These are phyloP conservation scores for Termitomyces sp. DNA, from an alignment of 768 basidiomycete species.

Conservation along the genomic window DNA sequence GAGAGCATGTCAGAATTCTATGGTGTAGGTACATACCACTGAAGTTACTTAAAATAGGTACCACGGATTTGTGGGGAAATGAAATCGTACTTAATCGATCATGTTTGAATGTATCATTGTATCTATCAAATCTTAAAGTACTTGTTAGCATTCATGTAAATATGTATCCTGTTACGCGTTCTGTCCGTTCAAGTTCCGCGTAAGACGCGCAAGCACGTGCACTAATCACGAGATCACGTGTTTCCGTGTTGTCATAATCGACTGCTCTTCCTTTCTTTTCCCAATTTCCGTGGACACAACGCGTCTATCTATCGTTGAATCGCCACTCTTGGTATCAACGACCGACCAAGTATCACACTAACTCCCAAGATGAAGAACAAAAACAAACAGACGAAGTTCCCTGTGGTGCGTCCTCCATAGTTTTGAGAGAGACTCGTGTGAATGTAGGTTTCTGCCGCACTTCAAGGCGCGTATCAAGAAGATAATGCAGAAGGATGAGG, in stretches of 20 bases:
- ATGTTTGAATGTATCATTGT: neutral
- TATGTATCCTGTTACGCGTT: too few relatives aligned
- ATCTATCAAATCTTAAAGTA: neutral
- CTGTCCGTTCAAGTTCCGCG: too few relatives aligned
- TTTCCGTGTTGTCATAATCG: neutral
- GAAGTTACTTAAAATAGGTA: neutral
- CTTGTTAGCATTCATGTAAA: neutral
- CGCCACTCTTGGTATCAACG: neutral
- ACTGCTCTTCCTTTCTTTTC: neutral
- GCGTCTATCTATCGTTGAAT: neutral
- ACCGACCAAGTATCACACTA: neutral
- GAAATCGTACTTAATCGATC: neutral
- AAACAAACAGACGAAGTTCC: conserved; percentile 89
- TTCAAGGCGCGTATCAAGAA: conserved; percentile 93
- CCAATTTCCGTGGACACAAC: neutral
- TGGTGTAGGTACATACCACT: neutral
- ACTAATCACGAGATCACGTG: conserved; percentile 5
- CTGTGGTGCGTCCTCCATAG: conserved; percentile 56
- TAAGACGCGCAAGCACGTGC: conserved; percentile 1
- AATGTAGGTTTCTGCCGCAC: neutral
- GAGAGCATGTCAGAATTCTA: neutral
- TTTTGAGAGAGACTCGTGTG: neutral
- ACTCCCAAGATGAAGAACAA: conserved; percentile 70
- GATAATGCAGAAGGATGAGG: conserved; percentile 99
- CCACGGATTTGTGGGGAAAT: neutral